Evolutionary conservation across 495 filamentous ascomycete genomes (phyloP), one percentile per base, ranked within the genome.

Genomic region (Astrothelium subdiscretum): DNA sequence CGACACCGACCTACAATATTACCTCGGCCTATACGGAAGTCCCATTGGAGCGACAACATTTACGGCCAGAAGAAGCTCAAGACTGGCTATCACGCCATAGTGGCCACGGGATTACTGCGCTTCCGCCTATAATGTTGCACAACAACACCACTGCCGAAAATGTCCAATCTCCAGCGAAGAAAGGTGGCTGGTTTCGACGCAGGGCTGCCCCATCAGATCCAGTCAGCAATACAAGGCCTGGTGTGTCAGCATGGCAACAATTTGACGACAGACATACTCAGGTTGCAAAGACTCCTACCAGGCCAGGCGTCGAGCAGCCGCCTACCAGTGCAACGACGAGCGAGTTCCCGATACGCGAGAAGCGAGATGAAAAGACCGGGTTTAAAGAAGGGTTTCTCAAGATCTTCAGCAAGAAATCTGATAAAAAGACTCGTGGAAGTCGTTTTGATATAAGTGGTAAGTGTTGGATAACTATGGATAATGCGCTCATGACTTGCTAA

Each of bases 321-420:
- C 54, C 65, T 22, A 40, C 24, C 1, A 70, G 64, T 15, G 59
- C 60, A 29, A 27, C 59, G 22, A 66, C 66, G 18, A 72, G 70
- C 62, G 74, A 76, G 61, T 74, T 74, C 32, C 71, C 71, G 10
- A 67, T 68, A 26, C 70, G 71, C 24, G 68, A 70, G 59, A 68
- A 64, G 59, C 63, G 54, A 18, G 59, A 69, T 32, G 59, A 58
- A 26, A 63, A 62, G 6, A 31, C 44, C n/a, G 59, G 40, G 54
- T 66, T 64, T 18, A 72, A 71, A 48, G 59, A 51, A 24, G 66
- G 66, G 0, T 65, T 71, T 27, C 62, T 60, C 4, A 69, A 66
- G 32, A 67, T 66, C 59, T 62, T 71, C 5, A 62, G 67, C n/a
- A 67, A 67, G 35, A 67, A 64, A 32, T 52, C 32, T 31, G 62